Conservation (phyloP, 2,329 filamentous ascomycete species). For the Sclerotinia sclerotiorum region DNA sequence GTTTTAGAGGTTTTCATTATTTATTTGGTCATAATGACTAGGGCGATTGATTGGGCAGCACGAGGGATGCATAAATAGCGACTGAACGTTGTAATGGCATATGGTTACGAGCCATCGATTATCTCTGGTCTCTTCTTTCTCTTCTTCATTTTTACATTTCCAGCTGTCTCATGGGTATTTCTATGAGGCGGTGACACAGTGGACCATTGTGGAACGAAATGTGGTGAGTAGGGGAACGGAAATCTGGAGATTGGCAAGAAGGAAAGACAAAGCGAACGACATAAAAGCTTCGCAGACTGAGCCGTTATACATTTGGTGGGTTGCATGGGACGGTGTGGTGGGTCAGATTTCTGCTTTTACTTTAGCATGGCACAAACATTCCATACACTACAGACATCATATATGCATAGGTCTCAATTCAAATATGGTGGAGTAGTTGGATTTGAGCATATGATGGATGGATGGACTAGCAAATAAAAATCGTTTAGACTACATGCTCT, state of each 20-base stretch:
- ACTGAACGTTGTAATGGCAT: conserved; percentile 1
- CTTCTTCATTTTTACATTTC: neutral
- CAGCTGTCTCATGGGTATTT: neutral
- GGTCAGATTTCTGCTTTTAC: neutral
- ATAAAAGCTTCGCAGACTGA: too few species aligned
- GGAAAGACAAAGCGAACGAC: neutral
- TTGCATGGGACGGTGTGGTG: neutral
- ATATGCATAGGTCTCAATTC: neutral
- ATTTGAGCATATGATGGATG: neutral
- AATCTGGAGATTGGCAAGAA: neutral
- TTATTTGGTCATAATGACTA: neutral
- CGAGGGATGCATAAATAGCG: neutral
- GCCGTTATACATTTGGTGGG: neutral
- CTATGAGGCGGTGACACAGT: neutral
- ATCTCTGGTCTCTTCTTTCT: neutral
- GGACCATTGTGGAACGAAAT: neutral
- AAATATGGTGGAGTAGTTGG: neutral
- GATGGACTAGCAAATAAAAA: neutral
- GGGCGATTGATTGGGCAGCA: neutral
- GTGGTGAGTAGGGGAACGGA: neutral
- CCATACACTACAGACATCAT: neutral
- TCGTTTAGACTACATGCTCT: too few species aligned
- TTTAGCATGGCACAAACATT: neutral
- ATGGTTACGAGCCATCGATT: conserved; percentile 5
- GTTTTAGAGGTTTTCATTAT: conserved; percentile 7